Percentiles rank a stretch among this genome's conserved stretches.
Conservation (phyloP, 306 rosid species). For the Aeschynomene evenia region DNA sequence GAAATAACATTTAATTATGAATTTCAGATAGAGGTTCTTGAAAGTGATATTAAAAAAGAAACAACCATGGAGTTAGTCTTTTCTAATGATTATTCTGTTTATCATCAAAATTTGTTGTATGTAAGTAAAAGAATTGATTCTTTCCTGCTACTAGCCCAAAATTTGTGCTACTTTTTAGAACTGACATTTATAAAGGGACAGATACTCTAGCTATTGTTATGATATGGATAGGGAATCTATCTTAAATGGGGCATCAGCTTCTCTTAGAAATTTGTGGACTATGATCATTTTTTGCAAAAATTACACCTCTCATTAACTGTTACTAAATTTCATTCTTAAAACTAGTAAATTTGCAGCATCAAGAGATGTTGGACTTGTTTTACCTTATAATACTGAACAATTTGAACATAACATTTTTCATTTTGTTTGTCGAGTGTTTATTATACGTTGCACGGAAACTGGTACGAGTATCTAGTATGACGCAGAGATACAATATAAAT, state of each 20-base stretch:
- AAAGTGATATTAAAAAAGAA: conserved; percentile 12
- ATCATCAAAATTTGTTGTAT: neutral
- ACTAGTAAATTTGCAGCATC: conserved; percentile 4
- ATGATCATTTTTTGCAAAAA: conserved; percentile 12
- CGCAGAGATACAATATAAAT: too few relatives aligned
- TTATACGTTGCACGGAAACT: too few relatives aligned
- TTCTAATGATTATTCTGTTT: conserved; percentile 18
- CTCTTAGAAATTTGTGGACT: conserved; percentile 22
- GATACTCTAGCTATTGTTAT: conserved; percentile 30
- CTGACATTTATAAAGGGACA: conserved; percentile 33
- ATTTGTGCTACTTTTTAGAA: conserved; percentile 29
- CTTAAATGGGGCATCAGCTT: conserved; percentile 16
- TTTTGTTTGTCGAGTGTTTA: neutral
- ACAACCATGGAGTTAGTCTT: conserved; percentile 5
- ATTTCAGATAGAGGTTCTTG: conserved; percentile 8
- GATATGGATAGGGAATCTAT: conserved; percentile 24
- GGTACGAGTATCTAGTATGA: too few relatives aligned
- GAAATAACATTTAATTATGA: neutral
- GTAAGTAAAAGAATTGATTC: conserved; percentile 34
- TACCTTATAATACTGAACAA: neutral
- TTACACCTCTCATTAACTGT: neutral
- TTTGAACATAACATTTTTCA: conserved; percentile 13
- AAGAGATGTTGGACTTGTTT: neutral
- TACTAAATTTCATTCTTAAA: neutral
- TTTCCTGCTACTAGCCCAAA: conserved; percentile 17